Evolutionary conservation across 768 basidiomycete genomes (phyloP).

Genomic region (Amanita phalloides): DNA sequence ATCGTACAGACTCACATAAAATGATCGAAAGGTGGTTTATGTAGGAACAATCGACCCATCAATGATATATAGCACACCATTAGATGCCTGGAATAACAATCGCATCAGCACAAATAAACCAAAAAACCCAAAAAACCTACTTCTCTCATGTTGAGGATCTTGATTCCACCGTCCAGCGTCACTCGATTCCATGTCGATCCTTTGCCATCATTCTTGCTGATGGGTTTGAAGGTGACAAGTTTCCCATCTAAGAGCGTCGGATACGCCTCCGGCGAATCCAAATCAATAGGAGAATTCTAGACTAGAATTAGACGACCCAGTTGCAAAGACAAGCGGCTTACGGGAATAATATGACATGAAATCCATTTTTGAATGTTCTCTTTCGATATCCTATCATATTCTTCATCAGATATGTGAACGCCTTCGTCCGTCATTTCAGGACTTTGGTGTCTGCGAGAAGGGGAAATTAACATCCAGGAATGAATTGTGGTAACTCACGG

Average conservation of each 20-base stretch:
- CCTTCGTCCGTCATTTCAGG: constrained; percentile 28
- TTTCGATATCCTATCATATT: constrained; percentile 49
- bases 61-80: constrained; percentile 49
- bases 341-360: constrained; percentile 75
- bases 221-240: constrained; percentile 41
- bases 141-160: constrained; percentile 51
- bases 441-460: constrained; percentile 48
- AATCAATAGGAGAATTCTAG: constrained; percentile 37
- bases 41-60: constrained; percentile 32
- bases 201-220: constrained; percentile 21
- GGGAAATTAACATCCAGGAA: not conserved
- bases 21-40: not conserved
- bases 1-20: not conserved
- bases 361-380: constrained; percentile 74
- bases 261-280: constrained; percentile 32
- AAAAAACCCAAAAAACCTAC: constrained; percentile 23
- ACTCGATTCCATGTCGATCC: constrained; percentile 49
- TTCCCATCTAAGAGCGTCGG: constrained; percentile 50
- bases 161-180: constrained; percentile 41
- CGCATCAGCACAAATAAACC: not conserved
- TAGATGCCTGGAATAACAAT: constrained; percentile 13
- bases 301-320: not conserved
- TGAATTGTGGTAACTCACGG: constrained; percentile 48
- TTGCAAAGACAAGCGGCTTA: constrained; percentile 18
- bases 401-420: constrained; percentile 51